A percentile compares a stretch with the other conserved stretches of the same genome.
Conservation (phyloP, 140 eudicot species). For the Anethum foeniculum region DNA sequence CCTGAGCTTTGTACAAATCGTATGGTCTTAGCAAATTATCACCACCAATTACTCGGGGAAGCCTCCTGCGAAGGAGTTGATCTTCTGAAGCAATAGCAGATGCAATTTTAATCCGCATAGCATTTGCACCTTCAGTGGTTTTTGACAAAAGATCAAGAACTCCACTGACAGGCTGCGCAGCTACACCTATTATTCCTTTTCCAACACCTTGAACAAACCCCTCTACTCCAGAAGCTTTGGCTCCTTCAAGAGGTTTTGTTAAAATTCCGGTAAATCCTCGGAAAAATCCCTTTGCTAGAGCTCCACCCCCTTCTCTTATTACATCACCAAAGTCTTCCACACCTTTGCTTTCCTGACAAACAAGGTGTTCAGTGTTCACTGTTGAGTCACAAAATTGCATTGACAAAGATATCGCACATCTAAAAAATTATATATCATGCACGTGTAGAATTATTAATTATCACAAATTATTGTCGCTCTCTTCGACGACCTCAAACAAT, state of each 20-base stretch:
- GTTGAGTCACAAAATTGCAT: neutral
- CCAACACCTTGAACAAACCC: constrained; percentile 99
- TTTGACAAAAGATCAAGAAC: constrained; percentile 91
- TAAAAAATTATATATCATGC: neutral
- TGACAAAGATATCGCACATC: neutral
- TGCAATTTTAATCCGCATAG: constrained; percentile 93
- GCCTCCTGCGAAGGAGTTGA: constrained; percentile 86
- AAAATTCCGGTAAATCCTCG: constrained; percentile 93
- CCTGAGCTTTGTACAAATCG: constrained; percentile 77
- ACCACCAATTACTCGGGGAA: constrained; percentile 92
- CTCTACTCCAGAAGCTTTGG: constrained; percentile 96
- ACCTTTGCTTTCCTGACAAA: constrained; percentile 70
- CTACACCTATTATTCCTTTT: constrained; percentile 95
- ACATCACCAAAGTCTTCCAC: constrained; percentile 95
- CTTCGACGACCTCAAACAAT: neutral
- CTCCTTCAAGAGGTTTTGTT: constrained; percentile 98
- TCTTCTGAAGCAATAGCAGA: constrained; percentile 96
- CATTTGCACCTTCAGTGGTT: constrained; percentile 99
- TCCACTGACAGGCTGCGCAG: constrained; percentile 99
- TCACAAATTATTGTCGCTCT: neutral
- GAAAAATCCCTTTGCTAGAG: constrained; percentile 86
- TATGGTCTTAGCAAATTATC: constrained; percentile 93
- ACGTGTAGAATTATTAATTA: neutral
- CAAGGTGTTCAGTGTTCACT: neutral
- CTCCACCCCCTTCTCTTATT: constrained; percentile 97